Evolutionary conservation across 2,329 filamentous ascomycete genomes (phyloP), one percentile per base, ranked within the genome.

Genomic region (Sclerotinia glacialis): DNA sequence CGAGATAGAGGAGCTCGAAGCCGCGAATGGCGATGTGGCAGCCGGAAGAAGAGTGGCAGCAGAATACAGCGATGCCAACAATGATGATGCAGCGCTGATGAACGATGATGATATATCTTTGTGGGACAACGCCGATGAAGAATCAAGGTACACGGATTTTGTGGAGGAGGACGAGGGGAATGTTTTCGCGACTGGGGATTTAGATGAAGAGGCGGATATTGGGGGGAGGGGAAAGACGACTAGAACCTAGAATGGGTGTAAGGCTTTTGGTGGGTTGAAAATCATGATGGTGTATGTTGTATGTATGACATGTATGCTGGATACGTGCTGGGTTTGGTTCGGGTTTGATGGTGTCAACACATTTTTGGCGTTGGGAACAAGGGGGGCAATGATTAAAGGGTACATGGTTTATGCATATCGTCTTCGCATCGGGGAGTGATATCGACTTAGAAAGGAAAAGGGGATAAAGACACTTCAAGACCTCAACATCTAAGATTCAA

Each of bases 1-100:
- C 44, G 83, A 77, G 56, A 70, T 69, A 11, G 75, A 74, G 47
- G 74, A 74, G 58, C 42, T 74, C 26, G 74, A 74, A 67, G 71
- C 71, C 11, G 72, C 44, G 16, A 66, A 58, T 11, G 49, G 61
- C 14, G 65, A 69, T 47, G 67, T 50, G 26, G 62, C 62, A 23
- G 44, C 44, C 8, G 55, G 28, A 12, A 31, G 63, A 23, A 56
- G 63, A 49, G 26, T 34, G 8, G 56, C 5, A 7, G 67, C 68
- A 46, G 67, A 56, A 21, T 76, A 75, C 55, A 72, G 60, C 14
- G 73, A 74, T 66, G 69, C 64, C 31, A 66, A 67, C 31, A 52
- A 40, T 8, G 74, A 73, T 69, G 72, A 71, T 8, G 71, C 70
- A 47, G 72, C 69, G 18, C 47, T 73, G 67, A 76, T 76, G 72